Percentiles rank a stretch among this genome's conserved stretches.
Conservation (phyloP, 495 filamentous ascomycete species). For the Rusavskia elegans region DNA sequence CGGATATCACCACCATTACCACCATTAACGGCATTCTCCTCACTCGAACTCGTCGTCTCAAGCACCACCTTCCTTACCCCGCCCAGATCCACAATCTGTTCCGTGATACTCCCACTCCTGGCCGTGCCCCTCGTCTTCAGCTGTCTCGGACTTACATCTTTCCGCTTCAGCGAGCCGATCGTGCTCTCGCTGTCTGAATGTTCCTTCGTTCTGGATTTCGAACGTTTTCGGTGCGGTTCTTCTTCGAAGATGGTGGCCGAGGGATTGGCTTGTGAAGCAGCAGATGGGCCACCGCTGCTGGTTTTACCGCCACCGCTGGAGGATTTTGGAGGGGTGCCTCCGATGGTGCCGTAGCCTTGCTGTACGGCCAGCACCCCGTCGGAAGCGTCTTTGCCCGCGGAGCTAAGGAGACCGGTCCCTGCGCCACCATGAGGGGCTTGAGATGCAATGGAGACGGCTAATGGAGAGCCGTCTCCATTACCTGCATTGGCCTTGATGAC, state of each 20-base stretch:
- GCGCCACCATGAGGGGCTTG: slow-evolving; percentile 29
- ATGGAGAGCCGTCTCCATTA: slow-evolving; percentile 4
- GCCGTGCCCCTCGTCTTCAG: slow-evolving; percentile 32
- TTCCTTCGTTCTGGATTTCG: neutral
- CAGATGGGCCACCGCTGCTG: neutral
- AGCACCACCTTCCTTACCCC: slow-evolving; percentile 77
- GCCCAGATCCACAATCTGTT: slow-evolving; percentile 67
- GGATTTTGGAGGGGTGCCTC: slow-evolving; percentile 15
- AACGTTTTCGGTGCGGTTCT: neutral
- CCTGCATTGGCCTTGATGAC: slow-evolving; percentile 3
- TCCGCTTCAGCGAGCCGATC: slow-evolving; percentile 22
- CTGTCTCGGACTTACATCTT: slow-evolving; percentile 19
- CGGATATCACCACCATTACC: neutral
- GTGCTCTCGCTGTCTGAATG: slow-evolving; percentile 15
- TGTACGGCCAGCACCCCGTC: slow-evolving; percentile 55
- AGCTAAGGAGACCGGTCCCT: slow-evolving; percentile 32
- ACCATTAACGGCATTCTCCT: slow-evolving; percentile 7
- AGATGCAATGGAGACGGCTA: slow-evolving; percentile 9
- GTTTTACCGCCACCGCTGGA: slow-evolving; percentile 5
- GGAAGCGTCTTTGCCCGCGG: slow-evolving; percentile 38
- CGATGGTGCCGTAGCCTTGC: slow-evolving; percentile 48
- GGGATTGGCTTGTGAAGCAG: neutral
- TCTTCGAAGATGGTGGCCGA: slow-evolving; percentile 1
- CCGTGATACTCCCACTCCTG: slow-evolving; percentile 76
- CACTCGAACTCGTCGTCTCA: slow-evolving; percentile 46